Evolutionary conservation across 495 filamentous ascomycete genomes (phyloP), one percentile per base, ranked within the genome.

Genomic region (Halenospora varia): DNA sequence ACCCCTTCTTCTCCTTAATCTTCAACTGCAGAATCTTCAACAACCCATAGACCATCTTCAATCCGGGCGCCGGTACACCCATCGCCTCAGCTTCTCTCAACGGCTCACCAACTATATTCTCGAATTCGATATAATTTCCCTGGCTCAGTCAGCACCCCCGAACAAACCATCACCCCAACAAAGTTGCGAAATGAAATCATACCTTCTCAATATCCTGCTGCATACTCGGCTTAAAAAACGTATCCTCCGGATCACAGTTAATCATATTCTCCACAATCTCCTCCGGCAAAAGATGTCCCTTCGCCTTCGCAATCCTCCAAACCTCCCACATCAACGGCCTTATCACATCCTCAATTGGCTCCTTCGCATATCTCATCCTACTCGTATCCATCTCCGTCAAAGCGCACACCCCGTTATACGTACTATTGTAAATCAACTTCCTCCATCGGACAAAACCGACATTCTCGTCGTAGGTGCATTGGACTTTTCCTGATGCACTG

Each of bases 161-260:
- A 18, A 17, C 19, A 48, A 47, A 50, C 18, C 20, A 19, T 1
- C 2, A 17, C n/a, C 77, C 73, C 54, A 71, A 64, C n/a, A n/a
- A 19, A 51, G 25, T 17, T 10, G 11, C 11, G 13, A 45, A 10
- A 25, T 10, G 10, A 47, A 15, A 35, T 44, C 39, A n/a, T 55
- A 61, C 76, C 52, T 65, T 72, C 60, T 76, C 72, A 40, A 68
- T 70, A 68, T 83, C 81, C 6, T 71, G 70, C 63, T 77, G 74
- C 81, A 83, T 83, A 62, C 79, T 82, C 17, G 84, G 82, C 68
- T 59, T 60, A 71, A 78, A 25, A 73, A 76, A 25, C 74, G 79
- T 41, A 68, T 70, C 57, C 82, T 81, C 49, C 70, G 63, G 63
- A 53, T 62, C 59, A 26, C 15, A 23, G 47, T 62, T 61, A 62